Percentiles rank a stretch among this genome's conserved stretches.
Evolutionary conservation across 768 basidiomycete genomes (phyloP).

Genomic region (Boletus fagicola): DNA sequence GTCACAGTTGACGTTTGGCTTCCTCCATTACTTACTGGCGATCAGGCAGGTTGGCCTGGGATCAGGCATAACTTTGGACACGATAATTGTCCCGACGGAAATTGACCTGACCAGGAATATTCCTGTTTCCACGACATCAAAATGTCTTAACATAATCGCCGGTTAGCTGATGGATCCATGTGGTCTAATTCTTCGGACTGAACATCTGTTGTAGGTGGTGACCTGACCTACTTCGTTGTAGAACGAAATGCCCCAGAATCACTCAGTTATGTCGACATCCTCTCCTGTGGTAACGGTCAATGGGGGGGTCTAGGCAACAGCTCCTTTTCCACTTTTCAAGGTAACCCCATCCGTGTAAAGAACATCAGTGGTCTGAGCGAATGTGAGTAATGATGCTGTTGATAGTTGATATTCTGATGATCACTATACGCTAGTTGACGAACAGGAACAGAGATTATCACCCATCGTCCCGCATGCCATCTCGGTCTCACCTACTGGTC

Average conservation of each 20-base stretch:
- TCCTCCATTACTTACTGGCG: conserved; percentile 1
- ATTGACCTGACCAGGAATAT: conserved; percentile 66
- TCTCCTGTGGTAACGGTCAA: conserved; percentile 83
- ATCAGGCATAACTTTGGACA: conserved; percentile 54
- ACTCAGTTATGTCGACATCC: conserved; percentile 48
- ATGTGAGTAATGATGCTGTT: conserved; percentile 51
- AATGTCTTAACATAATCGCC: conserved; percentile 64
- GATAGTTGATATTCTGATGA: conserved; percentile 2
- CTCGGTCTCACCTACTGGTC: conserved; percentile 70
- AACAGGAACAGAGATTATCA: conserved; percentile 53
- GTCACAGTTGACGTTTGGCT: conserved; percentile 8
- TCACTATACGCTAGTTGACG: conserved; percentile 52
- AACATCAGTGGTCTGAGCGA: conserved; percentile 81
- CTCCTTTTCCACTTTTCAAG: conserved; percentile 62
- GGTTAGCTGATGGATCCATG: conserved; percentile 38
- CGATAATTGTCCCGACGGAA: conserved; percentile 82
- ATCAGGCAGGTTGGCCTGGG: conserved; percentile 81
- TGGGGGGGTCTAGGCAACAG: conserved; percentile 76
- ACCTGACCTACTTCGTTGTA: conserved; percentile 74
- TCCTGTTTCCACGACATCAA: conserved; percentile 49
- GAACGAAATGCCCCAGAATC: conserved; percentile 46
- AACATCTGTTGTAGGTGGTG: conserved; percentile 50
- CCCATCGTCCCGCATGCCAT: conserved; percentile 63
- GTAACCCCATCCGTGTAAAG: conserved; percentile 68
- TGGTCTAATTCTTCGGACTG: background rate